Conservation (phyloP, 2,329 filamentous ascomycete species). For the Colletotrichum graminicola region DNA sequence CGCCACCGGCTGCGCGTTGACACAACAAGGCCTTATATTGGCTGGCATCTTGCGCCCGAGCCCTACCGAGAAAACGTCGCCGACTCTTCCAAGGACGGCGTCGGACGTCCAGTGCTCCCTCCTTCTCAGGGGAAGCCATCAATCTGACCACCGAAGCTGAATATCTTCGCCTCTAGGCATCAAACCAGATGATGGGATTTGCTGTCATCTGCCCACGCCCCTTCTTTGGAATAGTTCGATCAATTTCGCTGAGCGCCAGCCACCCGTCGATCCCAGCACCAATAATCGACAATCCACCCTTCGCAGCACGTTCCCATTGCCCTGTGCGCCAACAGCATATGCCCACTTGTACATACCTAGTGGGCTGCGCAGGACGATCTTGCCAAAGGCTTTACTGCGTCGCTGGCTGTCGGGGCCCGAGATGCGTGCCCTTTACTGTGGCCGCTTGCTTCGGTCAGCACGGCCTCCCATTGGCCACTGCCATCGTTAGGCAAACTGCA, state of each 20-base stretch:
- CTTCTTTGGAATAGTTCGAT: conserved; percentile 23
- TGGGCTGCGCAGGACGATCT: conserved; percentile 27
- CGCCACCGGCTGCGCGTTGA: conserved; percentile 39
- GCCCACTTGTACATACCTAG: conserved; percentile 13
- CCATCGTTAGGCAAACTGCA: conserved; percentile 33
- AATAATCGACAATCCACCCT: conserved; percentile 28
- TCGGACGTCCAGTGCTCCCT: background rate
- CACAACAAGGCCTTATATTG: conserved; percentile 20
- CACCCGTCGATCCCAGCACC: conserved; percentile 23
- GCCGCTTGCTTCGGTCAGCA: conserved; percentile 10
- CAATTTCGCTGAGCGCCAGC: conserved; percentile 26
- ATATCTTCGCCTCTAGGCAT: conserved; percentile 7
- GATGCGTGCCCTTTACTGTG: conserved; percentile 17
- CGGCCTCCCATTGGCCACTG: conserved; percentile 19
- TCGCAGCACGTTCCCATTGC: conserved; percentile 28
- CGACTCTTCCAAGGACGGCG: conserved; percentile 19
- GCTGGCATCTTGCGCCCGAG: conserved; percentile 22
- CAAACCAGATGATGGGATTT: conserved; percentile 1
- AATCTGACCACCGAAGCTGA: conserved; percentile 25
- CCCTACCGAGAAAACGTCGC: conserved; percentile 25
- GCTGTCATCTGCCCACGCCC: conserved; percentile 7
- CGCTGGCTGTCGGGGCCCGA: conserved; percentile 12
- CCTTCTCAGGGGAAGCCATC: conserved; percentile 16
- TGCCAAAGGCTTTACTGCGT: conserved; percentile 23
- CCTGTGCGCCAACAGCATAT: conserved; percentile 36